A percentile compares a stretch with the other conserved stretches of the same genome.
Evolutionary conservation across 1,284 basidiomycete species (phyloP).

Genomic region (Boletellus deceptivus): DNA sequence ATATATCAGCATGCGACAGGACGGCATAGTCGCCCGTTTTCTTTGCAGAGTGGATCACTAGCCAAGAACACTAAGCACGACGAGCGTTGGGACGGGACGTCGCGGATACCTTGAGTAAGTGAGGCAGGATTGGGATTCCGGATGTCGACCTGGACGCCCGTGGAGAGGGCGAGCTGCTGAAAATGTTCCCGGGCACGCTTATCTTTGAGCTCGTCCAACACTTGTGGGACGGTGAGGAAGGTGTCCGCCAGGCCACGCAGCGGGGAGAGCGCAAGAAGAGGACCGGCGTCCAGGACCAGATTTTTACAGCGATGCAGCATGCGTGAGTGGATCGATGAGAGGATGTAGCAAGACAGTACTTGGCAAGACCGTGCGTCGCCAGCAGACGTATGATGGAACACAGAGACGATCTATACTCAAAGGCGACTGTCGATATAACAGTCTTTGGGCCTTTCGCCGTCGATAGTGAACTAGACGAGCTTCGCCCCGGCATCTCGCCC

Average conservation of each 20-base stretch:
- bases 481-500: too few relatives aligned
- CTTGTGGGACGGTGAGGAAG: slow-evolving; percentile 86
- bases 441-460: too few relatives aligned
- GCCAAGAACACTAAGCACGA: slow-evolving; percentile 11
- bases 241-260: slow-evolving; percentile 79
- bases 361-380: too few relatives aligned
- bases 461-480: too few relatives aligned
- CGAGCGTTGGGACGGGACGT: slow-evolving; percentile 3
- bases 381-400: too few relatives aligned
- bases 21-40: slow-evolving; percentile 97
- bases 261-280: slow-evolving; percentile 83
- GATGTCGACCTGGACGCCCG: slow-evolving; percentile 76
- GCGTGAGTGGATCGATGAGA: too few relatives aligned
- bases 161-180: slow-evolving; percentile 68
- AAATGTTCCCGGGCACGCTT: slow-evolving; percentile 83
- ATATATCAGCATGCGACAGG: slow-evolving; percentile 88
- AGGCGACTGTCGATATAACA: too few relatives aligned
- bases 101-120: slow-evolving; percentile 70
- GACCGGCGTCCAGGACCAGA: slow-evolving; percentile 90
- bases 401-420: too few relatives aligned
- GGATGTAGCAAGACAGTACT: too few relatives aligned
- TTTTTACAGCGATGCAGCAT: slow-evolving; percentile 60
- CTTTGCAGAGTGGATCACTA: slow-evolving; percentile 90
- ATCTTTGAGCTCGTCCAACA: slow-evolving; percentile 87
- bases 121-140: slow-evolving; percentile 72